Percentiles rank a stretch among this genome's conserved stretches.
Evolutionary conservation across 768 basidiomycete genomes (phyloP).

Genomic region (Boletus fagicola): DNA sequence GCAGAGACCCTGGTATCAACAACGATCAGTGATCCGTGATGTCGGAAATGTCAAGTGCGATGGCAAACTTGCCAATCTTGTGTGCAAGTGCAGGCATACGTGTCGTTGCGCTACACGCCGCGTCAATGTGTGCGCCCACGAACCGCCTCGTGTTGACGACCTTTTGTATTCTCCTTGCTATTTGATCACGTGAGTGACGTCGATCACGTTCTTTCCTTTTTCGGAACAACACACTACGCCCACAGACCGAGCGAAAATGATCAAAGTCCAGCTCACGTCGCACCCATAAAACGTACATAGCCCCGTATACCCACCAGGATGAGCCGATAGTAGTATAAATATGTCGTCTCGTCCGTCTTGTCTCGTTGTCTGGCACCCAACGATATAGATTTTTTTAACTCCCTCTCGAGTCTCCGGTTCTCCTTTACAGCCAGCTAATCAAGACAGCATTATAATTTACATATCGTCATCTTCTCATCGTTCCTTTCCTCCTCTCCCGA

Average conservation of each 20-base stretch:
- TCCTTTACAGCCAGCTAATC: neutral
- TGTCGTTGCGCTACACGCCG: neutral
- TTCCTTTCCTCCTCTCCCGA: neutral
- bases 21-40: constrained; percentile 1
- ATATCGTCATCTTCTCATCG: neutral
- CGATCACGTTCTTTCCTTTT: constrained; percentile 15
- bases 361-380: constrained; percentile 17
- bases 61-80: constrained; percentile 44
- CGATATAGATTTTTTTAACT: neutral
- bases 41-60: neutral
- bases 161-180: constrained; percentile 8
- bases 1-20: constrained; percentile 64
- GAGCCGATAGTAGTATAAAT: constrained; percentile 19
- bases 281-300: constrained; percentile 14
- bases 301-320: neutral
- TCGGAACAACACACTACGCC: constrained; percentile 23
- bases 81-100: constrained; percentile 36
- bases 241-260: constrained; percentile 3
- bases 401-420: neutral
- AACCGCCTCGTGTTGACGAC: constrained; percentile 6
- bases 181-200: constrained; percentile 20
- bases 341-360: neutral
- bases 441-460: neutral
- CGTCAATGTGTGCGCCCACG: constrained; percentile 13
- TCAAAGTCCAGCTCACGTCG: neutral